phyloP scores from a whole-genome alignment of 345 rosid genomes.

The Sapria himalayana region DNA sequence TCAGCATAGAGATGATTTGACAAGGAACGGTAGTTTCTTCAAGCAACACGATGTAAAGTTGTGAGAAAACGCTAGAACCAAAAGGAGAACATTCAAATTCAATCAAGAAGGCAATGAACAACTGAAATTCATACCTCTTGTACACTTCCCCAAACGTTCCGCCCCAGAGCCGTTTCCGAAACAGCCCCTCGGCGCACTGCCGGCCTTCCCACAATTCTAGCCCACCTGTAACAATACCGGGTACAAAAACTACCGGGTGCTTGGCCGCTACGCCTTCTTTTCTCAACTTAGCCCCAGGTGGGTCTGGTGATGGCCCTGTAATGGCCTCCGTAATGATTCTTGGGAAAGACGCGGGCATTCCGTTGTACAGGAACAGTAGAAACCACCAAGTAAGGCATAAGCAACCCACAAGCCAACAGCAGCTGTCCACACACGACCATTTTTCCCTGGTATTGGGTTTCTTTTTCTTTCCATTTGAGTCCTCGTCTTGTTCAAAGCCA shows the following conservation, averaged over 20 bases:
- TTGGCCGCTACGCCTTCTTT: slow-evolving; percentile 64
- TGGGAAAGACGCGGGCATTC: slow-evolving; percentile 75
- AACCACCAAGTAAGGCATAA: slow-evolving; percentile 79
- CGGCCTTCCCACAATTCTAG: slow-evolving; percentile 96
- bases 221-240: slow-evolving; percentile 89
- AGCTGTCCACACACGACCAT: slow-evolving; percentile 79
- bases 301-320: slow-evolving; percentile 83
- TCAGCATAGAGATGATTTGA: too few species aligned
- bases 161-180: slow-evolving; percentile 92
- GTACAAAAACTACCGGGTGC: slow-evolving; percentile 85
- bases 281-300: slow-evolving; percentile 64
- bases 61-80: too few species aligned
- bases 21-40: too few species aligned
- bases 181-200: slow-evolving; percentile 71
- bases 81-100: too few species aligned
- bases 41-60: too few species aligned
- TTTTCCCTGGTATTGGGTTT: slow-evolving; percentile 1
- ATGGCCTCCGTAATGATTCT: slow-evolving; percentile 80
- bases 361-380: slow-evolving; percentile 60
- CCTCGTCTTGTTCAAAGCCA: too few species aligned
- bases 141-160: slow-evolving; percentile 96
- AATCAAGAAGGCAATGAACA: background rate
- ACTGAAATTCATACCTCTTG: slow-evolving; percentile 34
- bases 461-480: background rate
- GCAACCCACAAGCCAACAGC: slow-evolving; percentile 83